phyloP scores from a whole-genome alignment of 441 rosid species.

The Pelargonium fulgidum region DNA sequence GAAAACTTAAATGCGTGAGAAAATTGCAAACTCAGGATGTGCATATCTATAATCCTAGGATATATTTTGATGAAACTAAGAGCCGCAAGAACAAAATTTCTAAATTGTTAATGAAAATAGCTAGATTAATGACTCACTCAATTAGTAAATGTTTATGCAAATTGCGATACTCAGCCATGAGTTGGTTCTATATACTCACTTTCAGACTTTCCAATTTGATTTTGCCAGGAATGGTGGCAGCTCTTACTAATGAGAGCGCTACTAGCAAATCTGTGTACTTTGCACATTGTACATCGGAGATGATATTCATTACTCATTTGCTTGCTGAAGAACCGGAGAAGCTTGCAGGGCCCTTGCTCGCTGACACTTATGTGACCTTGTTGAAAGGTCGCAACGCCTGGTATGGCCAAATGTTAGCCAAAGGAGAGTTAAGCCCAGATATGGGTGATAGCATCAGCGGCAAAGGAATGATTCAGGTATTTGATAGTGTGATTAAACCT shows the following conservation, averaged over 20 bases:
- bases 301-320: slow-evolving; percentile 49
- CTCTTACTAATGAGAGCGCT: slow-evolving; percentile 50
- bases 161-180: neutral
- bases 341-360: slow-evolving; percentile 50
- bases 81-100: too few relatives aligned
- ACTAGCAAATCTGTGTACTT: slow-evolving; percentile 52
- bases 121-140: too few relatives aligned
- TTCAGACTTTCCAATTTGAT: neutral
- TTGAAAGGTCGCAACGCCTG: slow-evolving; percentile 52
- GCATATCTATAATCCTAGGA: too few relatives aligned
- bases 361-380: slow-evolving; percentile 48
- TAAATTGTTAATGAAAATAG: too few relatives aligned
- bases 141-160: neutral
- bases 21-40: too few relatives aligned
- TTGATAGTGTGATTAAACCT: too few relatives aligned
- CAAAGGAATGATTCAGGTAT: slow-evolving; percentile 54
- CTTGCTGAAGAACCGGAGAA: slow-evolving; percentile 51
- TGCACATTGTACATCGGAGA: slow-evolving; percentile 52
- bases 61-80: too few relatives aligned
- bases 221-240: slow-evolving; percentile 45
- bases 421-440: slow-evolving; percentile 40
- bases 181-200: neutral
- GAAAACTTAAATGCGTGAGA: too few relatives aligned
- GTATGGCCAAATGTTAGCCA: slow-evolving; percentile 52
- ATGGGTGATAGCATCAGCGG: slow-evolving; percentile 53